phyloP scores from a whole-genome alignment of 2,329 filamentous ascomycete species.

The Fonsecaea pedrosoi region DNA sequence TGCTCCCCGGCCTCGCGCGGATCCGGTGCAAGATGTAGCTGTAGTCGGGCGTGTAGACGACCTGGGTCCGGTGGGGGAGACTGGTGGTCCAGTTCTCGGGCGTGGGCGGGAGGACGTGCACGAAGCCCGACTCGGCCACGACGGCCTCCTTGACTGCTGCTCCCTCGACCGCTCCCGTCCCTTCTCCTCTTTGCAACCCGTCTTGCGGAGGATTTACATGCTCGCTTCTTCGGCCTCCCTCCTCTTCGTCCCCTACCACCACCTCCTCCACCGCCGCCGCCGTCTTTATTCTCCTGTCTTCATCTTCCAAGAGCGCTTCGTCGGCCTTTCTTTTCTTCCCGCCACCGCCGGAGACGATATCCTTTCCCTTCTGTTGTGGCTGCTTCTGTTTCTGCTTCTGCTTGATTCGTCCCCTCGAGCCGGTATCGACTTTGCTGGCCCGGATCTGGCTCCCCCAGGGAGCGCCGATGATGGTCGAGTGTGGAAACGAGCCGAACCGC shows the following conservation, averaged over 20 bases:
- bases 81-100: slow-evolving; percentile 59
- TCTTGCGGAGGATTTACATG: slow-evolving; percentile 8
- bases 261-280: not conserved
- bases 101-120: slow-evolving; percentile 57
- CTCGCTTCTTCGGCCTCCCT: not conserved
- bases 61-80: slow-evolving; percentile 60
- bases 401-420: slow-evolving; percentile 78
- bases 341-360: slow-evolving; percentile 50
- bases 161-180: slow-evolving; percentile 25
- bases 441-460: slow-evolving; percentile 93
- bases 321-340: slow-evolving; percentile 57
- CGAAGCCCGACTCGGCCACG: slow-evolving; percentile 55
- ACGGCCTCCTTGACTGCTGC: slow-evolving; percentile 43
- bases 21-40: slow-evolving; percentile 59
- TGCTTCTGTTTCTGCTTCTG: slow-evolving; percentile 62
- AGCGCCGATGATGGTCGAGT: slow-evolving; percentile 75
- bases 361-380: slow-evolving; percentile 30
- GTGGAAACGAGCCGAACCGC: slow-evolving; percentile 88
- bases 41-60: slow-evolving; percentile 62
- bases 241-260: not conserved
- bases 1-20: slow-evolving; percentile 54
- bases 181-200: slow-evolving; percentile 11
- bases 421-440: slow-evolving; percentile 88
- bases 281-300: not conserved
- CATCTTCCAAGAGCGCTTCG: slow-evolving; percentile 46